A percentile compares a stretch with the other conserved stretches of the same genome.
These are phyloP conservation scores for Inonotus hispidus DNA, from an alignment of 1,284 basidiomycete genomes.

Conservation along the genomic window DNA sequence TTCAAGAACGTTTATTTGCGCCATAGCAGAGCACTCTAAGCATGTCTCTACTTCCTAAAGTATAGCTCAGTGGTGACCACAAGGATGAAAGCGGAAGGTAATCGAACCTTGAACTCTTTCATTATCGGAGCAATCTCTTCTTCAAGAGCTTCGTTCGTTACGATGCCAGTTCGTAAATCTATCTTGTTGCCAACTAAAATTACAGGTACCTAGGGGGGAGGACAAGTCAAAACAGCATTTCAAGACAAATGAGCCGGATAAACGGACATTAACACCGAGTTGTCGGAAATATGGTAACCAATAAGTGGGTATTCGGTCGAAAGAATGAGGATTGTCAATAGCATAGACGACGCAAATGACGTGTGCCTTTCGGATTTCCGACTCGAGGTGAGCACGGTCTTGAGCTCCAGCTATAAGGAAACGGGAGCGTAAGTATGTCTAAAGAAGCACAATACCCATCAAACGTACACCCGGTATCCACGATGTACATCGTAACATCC, in stretches of 20 bases:
- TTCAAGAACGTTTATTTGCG: constrained; percentile 91
- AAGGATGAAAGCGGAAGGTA: constrained; percentile 6
- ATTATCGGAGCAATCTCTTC: constrained; percentile 94
- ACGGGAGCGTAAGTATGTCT: constrained; percentile 21
- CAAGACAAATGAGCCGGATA: constrained; percentile 16
- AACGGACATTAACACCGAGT: constrained; percentile 84
- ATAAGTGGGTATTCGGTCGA: constrained; percentile 96
- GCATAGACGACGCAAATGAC: constrained; percentile 98
- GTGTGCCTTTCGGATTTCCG: constrained; percentile 93
- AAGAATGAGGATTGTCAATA: constrained; percentile 92
- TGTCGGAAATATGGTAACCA: constrained; percentile 98
- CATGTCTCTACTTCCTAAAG: constrained; percentile 94
- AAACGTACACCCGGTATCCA: constrained; percentile 84
- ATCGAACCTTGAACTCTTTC: constrained; percentile 89
- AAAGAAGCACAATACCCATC: constrained; percentile 10
- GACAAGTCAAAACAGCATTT: constrained; percentile 1
- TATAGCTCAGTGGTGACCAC: constrained; percentile 13
- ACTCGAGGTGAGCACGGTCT: constrained; percentile 84
- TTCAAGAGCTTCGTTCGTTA: constrained; percentile 92
- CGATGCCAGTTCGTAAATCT: constrained; percentile 86
- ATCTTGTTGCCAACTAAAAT: constrained; percentile 99
- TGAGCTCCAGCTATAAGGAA: constrained; percentile 57
- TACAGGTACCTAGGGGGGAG: constrained; percentile 75
- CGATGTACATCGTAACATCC: constrained; percentile 93
- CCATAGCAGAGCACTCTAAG: constrained; percentile 91